These are phyloP conservation scores for apple (Malus domestica) DNA, from an alignment of 306 rosid species.

Conservation along the genomic window ASM211411v1 NC_041791.1:32718001-32718500, in stretches of 20 bases:
- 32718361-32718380: conserved; percentile 97
- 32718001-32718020: not conserved
- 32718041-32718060: conserved; percentile 61
- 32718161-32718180: conserved; percentile 64
- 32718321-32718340: not conserved
- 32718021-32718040: conserved; percentile 19
- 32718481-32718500: not conserved
- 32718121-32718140: conserved; percentile 42
- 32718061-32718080: conserved; percentile 49
- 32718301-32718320: not conserved
- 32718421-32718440: conserved; percentile 60
- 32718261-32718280: not conserved
- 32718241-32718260: not conserved
- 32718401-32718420: conserved; percentile 82
- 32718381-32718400: conserved; percentile 82
- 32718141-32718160: conserved; percentile 42
- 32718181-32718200: conserved; percentile 36
- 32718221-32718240: not conserved
- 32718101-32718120: conserved; percentile 56
- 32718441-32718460: not conserved
- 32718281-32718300: not conserved
- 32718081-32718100: conserved; percentile 40
- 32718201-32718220: not conserved
- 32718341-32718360: conserved; percentile 58
- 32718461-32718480: not conserved